phyloP scores from a whole-genome alignment of 164 flowering plant genomes.

The Stephania japonica region DNA sequence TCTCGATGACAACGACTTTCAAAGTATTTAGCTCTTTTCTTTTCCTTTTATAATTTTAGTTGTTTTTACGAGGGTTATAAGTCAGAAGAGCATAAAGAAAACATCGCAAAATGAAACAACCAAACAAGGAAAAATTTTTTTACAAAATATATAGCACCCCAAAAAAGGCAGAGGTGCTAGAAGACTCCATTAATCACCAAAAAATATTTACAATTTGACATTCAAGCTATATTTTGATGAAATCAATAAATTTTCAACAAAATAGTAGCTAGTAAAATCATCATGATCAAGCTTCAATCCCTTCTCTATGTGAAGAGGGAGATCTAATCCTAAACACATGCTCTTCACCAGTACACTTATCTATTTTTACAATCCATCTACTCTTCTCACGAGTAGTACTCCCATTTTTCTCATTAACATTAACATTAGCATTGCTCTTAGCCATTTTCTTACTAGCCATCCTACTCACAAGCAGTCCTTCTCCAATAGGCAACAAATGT shows the following conservation, averaged over 20 bases:
- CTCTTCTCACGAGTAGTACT: constrained; percentile 29
- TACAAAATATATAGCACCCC: not conserved
- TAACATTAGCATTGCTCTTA: not conserved
- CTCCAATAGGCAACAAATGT: constrained; percentile 69
- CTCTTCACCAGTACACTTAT: constrained; percentile 77
- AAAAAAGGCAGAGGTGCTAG: not conserved
- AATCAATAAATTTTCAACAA: not conserved
- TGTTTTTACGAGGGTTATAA: too few species aligned
- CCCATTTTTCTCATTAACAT: not conserved
- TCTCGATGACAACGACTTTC: too few species aligned
- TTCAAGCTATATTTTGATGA: not conserved
- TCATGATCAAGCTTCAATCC: constrained; percentile 15
- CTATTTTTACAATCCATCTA: constrained; percentile 68
- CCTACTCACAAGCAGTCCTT: constrained; percentile 54
- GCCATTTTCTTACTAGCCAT: constrained; percentile 7
- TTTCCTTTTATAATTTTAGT: too few species aligned
- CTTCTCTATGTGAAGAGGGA: constrained; percentile 16
- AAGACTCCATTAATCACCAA: not conserved
- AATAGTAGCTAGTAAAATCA: not conserved
- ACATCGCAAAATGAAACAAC: too few species aligned
- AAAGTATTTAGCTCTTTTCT: too few species aligned
- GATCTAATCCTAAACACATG: constrained; percentile 61
- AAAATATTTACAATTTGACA: not conserved
- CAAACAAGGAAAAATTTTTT: too few species aligned
- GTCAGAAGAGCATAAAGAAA: too few species aligned